Evolutionary conservation across 2,329 filamentous ascomycete species (phyloP).

Genomic region (Ophiocordyceps polyrhachis-furcata): DNA sequence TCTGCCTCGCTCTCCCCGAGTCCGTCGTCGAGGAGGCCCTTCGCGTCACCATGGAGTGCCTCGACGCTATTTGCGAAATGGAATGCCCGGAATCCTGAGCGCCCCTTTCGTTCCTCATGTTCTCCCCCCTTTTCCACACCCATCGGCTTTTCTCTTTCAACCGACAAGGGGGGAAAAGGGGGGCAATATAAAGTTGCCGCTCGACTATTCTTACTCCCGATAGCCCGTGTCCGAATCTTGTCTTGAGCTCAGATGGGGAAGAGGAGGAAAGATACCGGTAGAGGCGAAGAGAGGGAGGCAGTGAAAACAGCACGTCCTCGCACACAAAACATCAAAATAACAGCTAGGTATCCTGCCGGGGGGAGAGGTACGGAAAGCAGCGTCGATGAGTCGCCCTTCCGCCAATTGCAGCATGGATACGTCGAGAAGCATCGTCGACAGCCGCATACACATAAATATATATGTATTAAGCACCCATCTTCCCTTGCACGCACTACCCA

Average conservation of each 20-base stretch:
- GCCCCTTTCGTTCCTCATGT: no score
- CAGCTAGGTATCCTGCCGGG: background rate
- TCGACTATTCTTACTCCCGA: background rate
- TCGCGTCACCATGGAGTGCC: constrained; percentile 36
- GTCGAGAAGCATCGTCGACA: no score
- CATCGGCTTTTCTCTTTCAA: background rate
- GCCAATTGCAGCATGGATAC: background rate
- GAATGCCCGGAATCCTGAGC: constrained; percentile 8
- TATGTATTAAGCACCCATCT: background rate
- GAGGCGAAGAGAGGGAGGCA: background rate
- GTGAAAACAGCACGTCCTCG: background rate
- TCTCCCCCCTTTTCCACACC: background rate
- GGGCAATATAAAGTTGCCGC: no score
- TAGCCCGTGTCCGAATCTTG: background rate
- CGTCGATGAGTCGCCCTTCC: background rate
- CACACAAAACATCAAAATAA: background rate
- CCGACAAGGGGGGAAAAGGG: background rate
- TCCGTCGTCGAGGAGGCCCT: constrained; percentile 43
- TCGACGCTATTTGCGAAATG: constrained; percentile 30
- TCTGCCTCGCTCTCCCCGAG: constrained; percentile 35
- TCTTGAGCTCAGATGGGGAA: background rate
- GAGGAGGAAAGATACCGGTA: background rate
- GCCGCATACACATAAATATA: background rate
- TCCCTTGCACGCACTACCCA: no score
- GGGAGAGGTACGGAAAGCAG: background rate